phyloP scores from a whole-genome alignment of 177 flowering plant species.

The Vitis hybrid region DNA sequence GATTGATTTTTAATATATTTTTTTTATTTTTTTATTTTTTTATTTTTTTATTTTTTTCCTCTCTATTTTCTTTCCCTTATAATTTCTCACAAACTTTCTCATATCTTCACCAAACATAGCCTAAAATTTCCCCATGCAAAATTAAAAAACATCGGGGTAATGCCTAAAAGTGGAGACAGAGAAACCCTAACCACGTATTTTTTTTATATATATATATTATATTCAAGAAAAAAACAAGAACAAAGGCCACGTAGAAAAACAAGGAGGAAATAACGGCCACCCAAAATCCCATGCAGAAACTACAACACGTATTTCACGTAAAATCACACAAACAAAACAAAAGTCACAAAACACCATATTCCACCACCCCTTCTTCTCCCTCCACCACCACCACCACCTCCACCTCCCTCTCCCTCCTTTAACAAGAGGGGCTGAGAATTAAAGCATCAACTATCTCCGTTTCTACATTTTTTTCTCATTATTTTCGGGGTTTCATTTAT shows the following conservation, averaged over 20 bases:
- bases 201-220: no score
- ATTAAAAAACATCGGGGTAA: no score
- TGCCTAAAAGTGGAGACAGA: no score
- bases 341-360: background rate
- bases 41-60: no score
- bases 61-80: no score
- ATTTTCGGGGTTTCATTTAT: background rate
- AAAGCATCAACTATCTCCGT: background rate
- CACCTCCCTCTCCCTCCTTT: background rate
- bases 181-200: no score
- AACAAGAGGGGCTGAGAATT: conserved; percentile 1
- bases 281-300: background rate
- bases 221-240: no score
- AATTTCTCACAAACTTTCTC: no score
- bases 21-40: no score
- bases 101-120: no score
- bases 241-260: conserved; percentile 1
- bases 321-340: background rate
- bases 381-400: background rate
- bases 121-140: no score
- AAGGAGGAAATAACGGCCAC: conserved; percentile 8
- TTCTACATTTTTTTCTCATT: background rate
- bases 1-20: no score
- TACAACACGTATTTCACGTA: background rate
- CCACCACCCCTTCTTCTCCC: background rate